Evolutionary conservation across 495 filamentous ascomycete genomes (phyloP).

Genomic region (Haplographium delicatum): DNA sequence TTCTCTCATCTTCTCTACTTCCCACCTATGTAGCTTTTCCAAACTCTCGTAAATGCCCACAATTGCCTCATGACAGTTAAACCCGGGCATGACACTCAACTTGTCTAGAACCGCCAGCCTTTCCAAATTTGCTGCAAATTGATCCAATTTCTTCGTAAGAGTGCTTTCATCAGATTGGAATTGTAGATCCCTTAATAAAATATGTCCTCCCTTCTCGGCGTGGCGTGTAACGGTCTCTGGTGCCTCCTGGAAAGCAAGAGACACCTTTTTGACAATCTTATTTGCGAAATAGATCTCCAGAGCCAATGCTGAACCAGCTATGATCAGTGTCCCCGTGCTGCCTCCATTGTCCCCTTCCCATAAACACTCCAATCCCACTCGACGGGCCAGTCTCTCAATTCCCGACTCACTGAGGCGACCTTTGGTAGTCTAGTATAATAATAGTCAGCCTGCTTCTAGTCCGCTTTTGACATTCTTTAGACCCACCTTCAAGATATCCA

Average conservation of each 20-base stretch:
- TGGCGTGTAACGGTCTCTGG: constrained; percentile 44
- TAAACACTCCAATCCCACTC: constrained; percentile 65
- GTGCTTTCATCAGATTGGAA: constrained; percentile 40
- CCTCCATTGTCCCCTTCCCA: constrained; percentile 52
- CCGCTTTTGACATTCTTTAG: constrained; percentile 3
- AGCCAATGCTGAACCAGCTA: constrained; percentile 61
- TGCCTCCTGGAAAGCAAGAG: constrained; percentile 40
- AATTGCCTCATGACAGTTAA: constrained; percentile 87
- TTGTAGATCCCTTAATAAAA: constrained; percentile 49
- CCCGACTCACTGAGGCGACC: constrained; percentile 72
- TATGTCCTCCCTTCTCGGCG: constrained; percentile 42
- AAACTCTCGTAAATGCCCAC: constrained; percentile 71
- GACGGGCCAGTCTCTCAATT: constrained; percentile 66
- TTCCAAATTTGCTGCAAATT: constrained; percentile 77
- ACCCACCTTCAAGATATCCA: constrained; percentile 38
- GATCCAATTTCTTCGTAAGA: constrained; percentile 55
- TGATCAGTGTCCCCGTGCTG: constrained; percentile 52
- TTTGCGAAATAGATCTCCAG: constrained; percentile 49
- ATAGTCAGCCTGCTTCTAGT: constrained; percentile 11
- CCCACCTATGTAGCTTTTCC: constrained; percentile 57
- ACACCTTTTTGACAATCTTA: constrained; percentile 44
- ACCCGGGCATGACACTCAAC: constrained; percentile 61
- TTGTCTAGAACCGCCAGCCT: constrained; percentile 73
- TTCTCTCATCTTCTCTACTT: constrained; percentile 54
- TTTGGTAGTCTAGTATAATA: constrained; percentile 31